Base-by-base conservation (phyloP, 148 eudicot species). In the Amaranthus palmeri region DNA sequence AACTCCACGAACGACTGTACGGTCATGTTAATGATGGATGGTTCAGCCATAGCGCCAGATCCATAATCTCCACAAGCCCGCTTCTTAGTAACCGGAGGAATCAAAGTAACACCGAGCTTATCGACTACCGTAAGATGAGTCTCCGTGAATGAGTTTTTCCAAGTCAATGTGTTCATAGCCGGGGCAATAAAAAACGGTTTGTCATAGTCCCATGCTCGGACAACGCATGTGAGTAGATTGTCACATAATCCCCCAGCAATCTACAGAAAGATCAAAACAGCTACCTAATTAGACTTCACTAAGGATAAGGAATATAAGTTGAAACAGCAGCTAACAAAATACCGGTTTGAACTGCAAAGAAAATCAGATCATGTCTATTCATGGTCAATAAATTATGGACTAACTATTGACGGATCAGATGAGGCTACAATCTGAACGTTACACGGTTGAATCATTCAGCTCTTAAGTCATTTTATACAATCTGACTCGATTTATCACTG, bases 31-130 rank as follows among this genome's bases (percentile, higher is more conserved):
- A 93, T 93, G 67, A 88, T 83, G 54, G 93, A 86, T 42, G 97
- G 98, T 72, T 91, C 98, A 60, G 98, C 98, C 98, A 91, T 95
- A 3, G 93, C 98, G 25, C 97, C 98, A 75, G 85, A 89, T 0
- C 98, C 98, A 57, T 89, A 91, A 61, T 93, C 98, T 68, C 96
- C 97, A 58, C 98, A 91, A 46, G 97, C 98, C 3, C 91, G 90
- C 80, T 90, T 86, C 85, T 91, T 91, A 8, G 88, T 74, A 42
- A 91, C 97, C 0, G 96, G 98, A 42, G 96, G 96, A 60, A 95
- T 91, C 56, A 95, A 81, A 25, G 87, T 75, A 66, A 91, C 85
- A 7, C 97, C 98, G 49, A 93, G 90, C 48, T 93, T 97, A 61
- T 91, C 92, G 1, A 89, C 80, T 6, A 73, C 70, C 85, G 87